Evolutionary conservation across 495 filamentous ascomycete species (phyloP).

Genomic region (Penicillium longicatenatum): DNA sequence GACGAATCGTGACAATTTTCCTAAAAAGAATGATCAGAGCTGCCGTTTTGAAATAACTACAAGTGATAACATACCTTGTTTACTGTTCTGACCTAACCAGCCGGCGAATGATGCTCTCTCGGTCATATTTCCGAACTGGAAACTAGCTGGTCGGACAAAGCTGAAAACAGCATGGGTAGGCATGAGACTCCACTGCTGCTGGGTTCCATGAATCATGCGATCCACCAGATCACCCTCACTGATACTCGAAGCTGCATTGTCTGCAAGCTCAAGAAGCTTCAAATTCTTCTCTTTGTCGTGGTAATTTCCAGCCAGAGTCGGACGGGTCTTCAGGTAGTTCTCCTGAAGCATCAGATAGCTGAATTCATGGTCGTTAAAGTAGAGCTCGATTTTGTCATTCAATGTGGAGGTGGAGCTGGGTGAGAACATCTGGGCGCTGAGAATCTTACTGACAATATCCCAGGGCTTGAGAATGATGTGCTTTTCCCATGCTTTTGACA

Average conservation of each 20-base stretch:
- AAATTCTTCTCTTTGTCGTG: slow-evolving; percentile 67
- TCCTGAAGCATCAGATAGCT: slow-evolving; percentile 97
- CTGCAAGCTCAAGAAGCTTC: slow-evolving; percentile 79
- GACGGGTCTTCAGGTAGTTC: slow-evolving; percentile 87
- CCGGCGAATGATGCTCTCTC: slow-evolving; percentile 69
- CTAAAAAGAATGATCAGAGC: slow-evolving; percentile 33
- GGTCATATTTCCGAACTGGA: slow-evolving; percentile 72
- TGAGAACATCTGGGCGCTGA: slow-evolving; percentile 84
- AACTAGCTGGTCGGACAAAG: slow-evolving; percentile 90
- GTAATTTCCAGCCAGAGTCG: slow-evolving; percentile 59
- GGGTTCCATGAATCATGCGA: slow-evolving; percentile 95
- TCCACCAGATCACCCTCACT: slow-evolving; percentile 97
- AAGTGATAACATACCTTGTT: slow-evolving; percentile 55
- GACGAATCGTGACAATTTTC: slow-evolving; percentile 78
- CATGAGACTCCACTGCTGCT: slow-evolving; percentile 99
- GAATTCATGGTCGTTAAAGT: slow-evolving; percentile 99
- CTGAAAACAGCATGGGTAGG: slow-evolving; percentile 96
- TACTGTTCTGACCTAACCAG: slow-evolving; percentile 96
- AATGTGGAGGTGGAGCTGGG: slow-evolving; percentile 77
- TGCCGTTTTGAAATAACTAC: slow-evolving; percentile 11
- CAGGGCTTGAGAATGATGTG: slow-evolving; percentile 94
- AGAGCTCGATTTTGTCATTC: slow-evolving; percentile 97
- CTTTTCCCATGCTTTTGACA: slow-evolving; percentile 99
- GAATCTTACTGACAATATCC: slow-evolving; percentile 93
- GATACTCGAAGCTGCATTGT: slow-evolving; percentile 90